Percentiles rank a stretch among this genome's conserved stretches.
phyloP scores from a whole-genome alignment of 2,329 filamentous ascomycete genomes.

The Claviceps sp. region DNA sequence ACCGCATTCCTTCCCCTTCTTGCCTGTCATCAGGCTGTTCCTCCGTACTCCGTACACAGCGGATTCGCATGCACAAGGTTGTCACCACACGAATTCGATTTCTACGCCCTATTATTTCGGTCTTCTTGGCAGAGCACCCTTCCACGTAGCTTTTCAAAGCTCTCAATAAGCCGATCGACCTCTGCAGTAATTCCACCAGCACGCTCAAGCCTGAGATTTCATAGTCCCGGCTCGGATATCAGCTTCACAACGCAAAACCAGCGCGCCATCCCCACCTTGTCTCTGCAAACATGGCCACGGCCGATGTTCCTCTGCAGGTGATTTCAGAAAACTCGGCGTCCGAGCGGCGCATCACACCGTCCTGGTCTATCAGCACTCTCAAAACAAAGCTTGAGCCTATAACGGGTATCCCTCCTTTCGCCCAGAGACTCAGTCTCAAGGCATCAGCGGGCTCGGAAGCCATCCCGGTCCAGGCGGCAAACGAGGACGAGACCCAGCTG shows the following conservation, averaged over 20 bases:
- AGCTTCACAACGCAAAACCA: background rate
- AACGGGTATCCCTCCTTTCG: conserved; percentile 75
- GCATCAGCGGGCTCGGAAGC: conserved; percentile 38
- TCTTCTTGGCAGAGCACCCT: background rate
- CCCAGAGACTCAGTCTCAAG: conserved; percentile 64
- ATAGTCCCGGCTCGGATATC: background rate
- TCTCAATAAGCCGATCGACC: background rate
- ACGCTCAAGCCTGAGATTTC: background rate
- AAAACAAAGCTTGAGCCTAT: conserved; percentile 84
- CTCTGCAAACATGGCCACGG: conserved; percentile 41
- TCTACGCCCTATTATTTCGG: background rate
- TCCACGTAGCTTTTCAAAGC: background rate
- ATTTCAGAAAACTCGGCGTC: conserved; percentile 65
- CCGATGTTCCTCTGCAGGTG: conserved; percentile 64
- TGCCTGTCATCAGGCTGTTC: background rate
- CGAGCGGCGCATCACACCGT: conserved; percentile 82
- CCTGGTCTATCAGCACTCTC: conserved; percentile 77
- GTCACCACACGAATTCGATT: too few relatives aligned
- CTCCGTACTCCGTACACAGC: too few relatives aligned
- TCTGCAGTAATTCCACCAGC: background rate
- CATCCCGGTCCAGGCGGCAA: conserved; percentile 51
- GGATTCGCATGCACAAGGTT: too few relatives aligned
- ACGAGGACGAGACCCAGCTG: conserved; percentile 59
- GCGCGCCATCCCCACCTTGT: background rate
- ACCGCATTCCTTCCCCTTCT: background rate